Conservation (phyloP, 1,139 yeast genomes). For the Kurtzmaniella quercitrusa region DNA sequence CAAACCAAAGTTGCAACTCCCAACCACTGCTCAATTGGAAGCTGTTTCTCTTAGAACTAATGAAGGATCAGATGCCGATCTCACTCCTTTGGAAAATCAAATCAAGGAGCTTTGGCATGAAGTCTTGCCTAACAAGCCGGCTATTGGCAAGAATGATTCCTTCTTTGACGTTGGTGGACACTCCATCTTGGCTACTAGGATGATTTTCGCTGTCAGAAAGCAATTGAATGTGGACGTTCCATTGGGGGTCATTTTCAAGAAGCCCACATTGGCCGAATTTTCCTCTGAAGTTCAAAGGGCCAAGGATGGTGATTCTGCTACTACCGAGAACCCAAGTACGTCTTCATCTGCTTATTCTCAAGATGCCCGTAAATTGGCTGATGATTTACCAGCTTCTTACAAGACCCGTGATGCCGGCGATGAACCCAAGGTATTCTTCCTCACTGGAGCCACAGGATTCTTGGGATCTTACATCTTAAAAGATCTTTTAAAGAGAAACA, state of each 20-base stretch:
- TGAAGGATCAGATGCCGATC: conserved; percentile 42
- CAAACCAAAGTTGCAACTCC: conserved; percentile 95
- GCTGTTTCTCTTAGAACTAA: conserved; percentile 52
- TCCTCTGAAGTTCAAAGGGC: conserved; percentile 66
- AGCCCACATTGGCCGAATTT: conserved; percentile 79
- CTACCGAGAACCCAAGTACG: conserved; percentile 11
- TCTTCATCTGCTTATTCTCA: conserved; percentile 53
- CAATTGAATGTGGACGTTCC: conserved; percentile 77
- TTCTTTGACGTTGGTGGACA: conserved; percentile 98
- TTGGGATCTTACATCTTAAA: conserved; percentile 83
- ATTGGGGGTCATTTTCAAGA: conserved; percentile 81
- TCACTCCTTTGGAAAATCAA: conserved; percentile 60
- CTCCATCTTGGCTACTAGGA: conserved; percentile 91
- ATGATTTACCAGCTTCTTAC: conserved; percentile 18
- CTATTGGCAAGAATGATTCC: conserved; percentile 74
- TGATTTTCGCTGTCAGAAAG: conserved; percentile 90
- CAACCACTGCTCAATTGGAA: conserved; percentile 79
- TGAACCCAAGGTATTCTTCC: conserved; percentile 57
- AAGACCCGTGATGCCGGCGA: conserved; percentile 27
- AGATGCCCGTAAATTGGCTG: conserved; percentile 64
- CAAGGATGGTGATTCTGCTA: conserved; percentile 29
- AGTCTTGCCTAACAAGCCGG: conserved; percentile 82
- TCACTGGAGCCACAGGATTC: conserved; percentile 97
- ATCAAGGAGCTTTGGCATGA: conserved; percentile 81
- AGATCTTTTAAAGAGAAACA: conserved; percentile 55